Conservation (phyloP, 106 monocot genomes). For the Triglochin maritima region DNA sequence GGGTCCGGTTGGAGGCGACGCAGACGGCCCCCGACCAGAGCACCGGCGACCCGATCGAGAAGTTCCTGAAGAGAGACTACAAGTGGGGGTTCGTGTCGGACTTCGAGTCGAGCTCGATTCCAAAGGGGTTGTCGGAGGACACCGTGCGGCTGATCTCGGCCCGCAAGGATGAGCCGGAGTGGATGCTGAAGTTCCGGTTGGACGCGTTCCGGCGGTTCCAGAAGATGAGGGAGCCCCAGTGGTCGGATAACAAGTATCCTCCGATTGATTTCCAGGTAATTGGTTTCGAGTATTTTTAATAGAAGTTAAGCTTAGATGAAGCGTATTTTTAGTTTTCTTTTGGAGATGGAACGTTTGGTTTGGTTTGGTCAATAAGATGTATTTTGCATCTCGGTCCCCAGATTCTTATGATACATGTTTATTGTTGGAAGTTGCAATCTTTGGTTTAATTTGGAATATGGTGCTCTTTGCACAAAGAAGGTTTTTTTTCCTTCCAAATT, state of each 20-base stretch:
- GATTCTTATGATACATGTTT: too few species aligned
- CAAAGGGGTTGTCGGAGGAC: constrained; percentile 70
- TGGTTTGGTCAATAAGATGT: too few species aligned
- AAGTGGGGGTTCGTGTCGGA: constrained; percentile 75
- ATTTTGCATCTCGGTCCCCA: too few species aligned
- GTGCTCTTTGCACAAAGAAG: too few species aligned
- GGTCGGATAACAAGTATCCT: constrained; percentile 78
- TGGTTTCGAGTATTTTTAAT: too few species aligned
- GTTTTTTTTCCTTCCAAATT: too few species aligned
- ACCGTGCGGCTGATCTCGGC: constrained; percentile 74
- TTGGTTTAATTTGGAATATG: too few species aligned
- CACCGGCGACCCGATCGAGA: constrained; percentile 39
- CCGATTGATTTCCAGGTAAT: constrained; percentile 61
- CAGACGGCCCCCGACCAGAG: constrained; percentile 14
- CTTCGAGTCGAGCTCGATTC: constrained; percentile 78
- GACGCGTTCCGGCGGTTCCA: constrained; percentile 46
- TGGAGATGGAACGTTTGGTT: too few species aligned
- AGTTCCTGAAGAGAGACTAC: constrained; percentile 53
- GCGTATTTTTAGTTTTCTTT: too few species aligned
- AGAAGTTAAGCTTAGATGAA: too few species aligned
- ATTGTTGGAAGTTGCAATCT: background rate
- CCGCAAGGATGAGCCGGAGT: constrained; percentile 63
- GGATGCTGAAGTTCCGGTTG: constrained; percentile 82
- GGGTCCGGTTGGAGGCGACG: constrained; percentile 14
- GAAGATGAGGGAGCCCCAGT: constrained; percentile 48